phyloP scores from a whole-genome alignment of 2,329 filamentous ascomycete species.

The Beauveria australis region DNA sequence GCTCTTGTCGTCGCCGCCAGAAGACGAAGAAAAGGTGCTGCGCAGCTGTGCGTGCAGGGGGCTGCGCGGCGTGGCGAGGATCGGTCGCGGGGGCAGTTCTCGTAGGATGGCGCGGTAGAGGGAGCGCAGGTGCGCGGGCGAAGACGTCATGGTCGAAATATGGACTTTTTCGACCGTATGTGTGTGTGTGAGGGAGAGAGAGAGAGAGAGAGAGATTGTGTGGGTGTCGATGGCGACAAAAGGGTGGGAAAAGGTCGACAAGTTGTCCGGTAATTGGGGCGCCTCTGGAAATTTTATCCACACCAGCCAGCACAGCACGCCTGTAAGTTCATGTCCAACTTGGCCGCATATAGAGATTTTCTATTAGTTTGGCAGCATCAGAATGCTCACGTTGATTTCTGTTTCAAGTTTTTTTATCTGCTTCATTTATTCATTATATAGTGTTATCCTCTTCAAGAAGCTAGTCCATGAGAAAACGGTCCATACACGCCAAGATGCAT shows the following conservation, averaged over 20 bases:
- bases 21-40: constrained; percentile 40
- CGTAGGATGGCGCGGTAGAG: constrained; percentile 85
- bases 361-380: neutral
- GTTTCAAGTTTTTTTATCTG: neutral
- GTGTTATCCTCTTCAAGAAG: too few relatives aligned
- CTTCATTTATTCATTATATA: neutral
- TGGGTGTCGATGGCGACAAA: neutral
- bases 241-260: neutral
- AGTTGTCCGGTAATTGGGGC: neutral
- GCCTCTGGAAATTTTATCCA: constrained; percentile 2
- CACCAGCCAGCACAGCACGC: neutral
- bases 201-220: too few relatives aligned
- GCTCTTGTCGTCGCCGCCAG: constrained; percentile 16
- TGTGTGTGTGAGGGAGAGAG: neutral
- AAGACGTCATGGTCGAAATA: constrained; percentile 24
- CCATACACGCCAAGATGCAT: neutral
- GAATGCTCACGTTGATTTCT: neutral
- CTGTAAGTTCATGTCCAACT: neutral
- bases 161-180: neutral
- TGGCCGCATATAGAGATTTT: neutral
- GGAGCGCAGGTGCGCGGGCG: constrained; percentile 52
- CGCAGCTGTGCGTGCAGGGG: constrained; percentile 65
- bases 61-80: constrained; percentile 50
- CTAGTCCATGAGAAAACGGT: neutral
- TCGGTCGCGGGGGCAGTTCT: constrained; percentile 68